Percentiles rank a stretch among this genome's conserved stretches.
These are phyloP conservation scores for Colletotrichum abscissum DNA, from an alignment of 2,329 filamentous ascomycete genomes.

Conservation along the genomic window DNA sequence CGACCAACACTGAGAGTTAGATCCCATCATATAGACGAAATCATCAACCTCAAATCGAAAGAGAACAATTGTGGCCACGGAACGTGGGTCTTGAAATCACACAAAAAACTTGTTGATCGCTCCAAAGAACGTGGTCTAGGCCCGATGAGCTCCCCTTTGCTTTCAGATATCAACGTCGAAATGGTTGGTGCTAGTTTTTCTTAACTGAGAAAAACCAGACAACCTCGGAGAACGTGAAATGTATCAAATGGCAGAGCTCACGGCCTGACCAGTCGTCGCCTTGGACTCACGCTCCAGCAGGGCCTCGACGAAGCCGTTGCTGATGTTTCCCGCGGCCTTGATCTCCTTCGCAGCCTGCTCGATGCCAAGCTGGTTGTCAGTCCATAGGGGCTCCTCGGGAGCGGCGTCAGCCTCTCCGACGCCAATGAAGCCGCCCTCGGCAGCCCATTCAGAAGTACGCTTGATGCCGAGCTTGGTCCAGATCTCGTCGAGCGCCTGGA, in stretches of 20 bases:
- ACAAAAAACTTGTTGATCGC: constrained; percentile 37
- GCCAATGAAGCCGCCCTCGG: constrained; percentile 92
- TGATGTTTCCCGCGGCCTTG: constrained; percentile 53
- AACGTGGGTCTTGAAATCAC: constrained; percentile 6
- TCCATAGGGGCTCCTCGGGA: constrained; percentile 85
- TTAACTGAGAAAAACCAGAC: neutral
- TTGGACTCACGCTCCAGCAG: constrained; percentile 67
- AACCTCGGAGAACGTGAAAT: constrained; percentile 8
- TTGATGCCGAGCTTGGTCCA: constrained; percentile 92
- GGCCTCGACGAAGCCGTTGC: constrained; percentile 64
- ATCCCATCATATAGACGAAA: neutral
- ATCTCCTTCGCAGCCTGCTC: constrained; percentile 74
- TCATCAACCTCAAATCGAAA: constrained; percentile 23
- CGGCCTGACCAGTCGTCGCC: constrained; percentile 43
- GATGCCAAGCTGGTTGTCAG: constrained; percentile 86
- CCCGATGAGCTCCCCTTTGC: constrained; percentile 29
- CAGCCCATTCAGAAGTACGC: constrained; percentile 91
- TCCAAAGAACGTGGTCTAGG: constrained; percentile 45
- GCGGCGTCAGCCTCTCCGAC: constrained; percentile 79
- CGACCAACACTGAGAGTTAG: constrained; percentile 33
- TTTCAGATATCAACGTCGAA: constrained; percentile 27
- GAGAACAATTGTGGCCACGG: constrained; percentile 27
- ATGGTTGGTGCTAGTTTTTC: neutral
- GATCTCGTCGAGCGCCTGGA: constrained; percentile 85
- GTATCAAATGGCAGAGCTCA: constrained; percentile 41